Base-by-base conservation (phyloP, 1,284 basidiomycete genomes). In the Takashimella koratensis region DNA sequence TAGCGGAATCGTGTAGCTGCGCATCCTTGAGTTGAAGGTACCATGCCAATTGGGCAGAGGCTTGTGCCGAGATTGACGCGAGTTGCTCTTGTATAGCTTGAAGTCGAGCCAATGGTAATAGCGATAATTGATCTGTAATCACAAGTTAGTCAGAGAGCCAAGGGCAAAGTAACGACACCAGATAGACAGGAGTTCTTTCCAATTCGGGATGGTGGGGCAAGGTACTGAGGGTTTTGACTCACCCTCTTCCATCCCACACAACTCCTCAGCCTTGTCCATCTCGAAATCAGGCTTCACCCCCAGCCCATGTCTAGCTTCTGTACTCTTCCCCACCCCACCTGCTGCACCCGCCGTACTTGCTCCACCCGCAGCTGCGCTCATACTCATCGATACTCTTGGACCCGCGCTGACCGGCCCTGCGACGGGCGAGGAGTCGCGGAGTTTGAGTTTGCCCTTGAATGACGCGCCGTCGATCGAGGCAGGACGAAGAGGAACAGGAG, bases 11-110 rank as follows among this genome's bases (percentile, higher is more conserved):
- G 71, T 94, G 89, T 63, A 87, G 85, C 60, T 92, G 77, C 21
- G 87, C 84, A 62, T 94, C 91, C 60, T 86, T 84, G 49, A 83
- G 82, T 74, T 95, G 90, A 52, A 93, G 77, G 21, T 90, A 77
- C 76, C 90, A 83, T 10, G 88, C 88, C 49, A 95, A 77, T 13
- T 89, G 77, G 1, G 82, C 77, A 1, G 88, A 90, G 0, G 87
- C 84, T 41, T 83, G 82, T 1, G 84, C 83, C 1, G 87, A 91
- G 52, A 88, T 84, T 30, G 76, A 60, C 48, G 82, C 83, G 27
- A 94, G 73, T 13, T 88, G 83, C 5, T 80, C 76, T 42, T 91
- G 80, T 63, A 85, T 80, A 44, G 79, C 76, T 64, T 88, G 84
- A 16, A 95, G 76, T 24, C 78, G 80, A 5, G 81, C 67, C 22